phyloP scores from a whole-genome alignment of 2,329 filamentous ascomycete genomes.

The Xylogone sp. region DNA sequence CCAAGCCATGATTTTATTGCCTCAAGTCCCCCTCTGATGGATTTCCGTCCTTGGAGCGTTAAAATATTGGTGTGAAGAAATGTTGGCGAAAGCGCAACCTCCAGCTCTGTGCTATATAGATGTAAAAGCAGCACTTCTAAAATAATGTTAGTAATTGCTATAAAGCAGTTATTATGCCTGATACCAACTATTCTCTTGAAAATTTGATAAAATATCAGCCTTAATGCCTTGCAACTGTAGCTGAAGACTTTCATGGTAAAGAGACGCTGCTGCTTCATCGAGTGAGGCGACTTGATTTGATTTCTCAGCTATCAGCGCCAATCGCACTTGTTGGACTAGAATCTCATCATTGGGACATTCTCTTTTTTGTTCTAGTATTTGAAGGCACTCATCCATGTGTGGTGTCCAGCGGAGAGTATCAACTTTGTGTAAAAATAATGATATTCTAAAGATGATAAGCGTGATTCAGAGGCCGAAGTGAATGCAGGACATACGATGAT shows the following conservation, averaged over 20 bases:
- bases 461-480: constrained; percentile 2
- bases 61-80: constrained; percentile 24
- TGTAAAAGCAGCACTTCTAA: constrained; percentile 29
- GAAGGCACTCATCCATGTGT: constrained; percentile 55
- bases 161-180: not conserved
- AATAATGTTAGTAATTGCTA: constrained; percentile 7
- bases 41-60: constrained; percentile 28
- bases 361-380: constrained; percentile 38
- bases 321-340: constrained; percentile 38
- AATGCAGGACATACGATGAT: constrained; percentile 29
- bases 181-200: not conserved
- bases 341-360: constrained; percentile 47
- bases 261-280: not conserved
- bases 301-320: constrained; percentile 23
- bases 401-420: constrained; percentile 54
- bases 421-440: constrained; percentile 40
- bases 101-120: constrained; percentile 26
- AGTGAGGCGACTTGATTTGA: not conserved
- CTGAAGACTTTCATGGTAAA: not conserved
- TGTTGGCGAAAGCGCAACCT: constrained; percentile 28
- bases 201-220: not conserved
- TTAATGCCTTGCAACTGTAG: not conserved
- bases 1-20: constrained; percentile 34
- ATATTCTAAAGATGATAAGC: constrained; percentile 26
- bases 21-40: constrained; percentile 28